Evolutionary conservation across 176 grass and related monocot genomes (phyloP).

Genomic region (Panicum miliaceum): DNA sequence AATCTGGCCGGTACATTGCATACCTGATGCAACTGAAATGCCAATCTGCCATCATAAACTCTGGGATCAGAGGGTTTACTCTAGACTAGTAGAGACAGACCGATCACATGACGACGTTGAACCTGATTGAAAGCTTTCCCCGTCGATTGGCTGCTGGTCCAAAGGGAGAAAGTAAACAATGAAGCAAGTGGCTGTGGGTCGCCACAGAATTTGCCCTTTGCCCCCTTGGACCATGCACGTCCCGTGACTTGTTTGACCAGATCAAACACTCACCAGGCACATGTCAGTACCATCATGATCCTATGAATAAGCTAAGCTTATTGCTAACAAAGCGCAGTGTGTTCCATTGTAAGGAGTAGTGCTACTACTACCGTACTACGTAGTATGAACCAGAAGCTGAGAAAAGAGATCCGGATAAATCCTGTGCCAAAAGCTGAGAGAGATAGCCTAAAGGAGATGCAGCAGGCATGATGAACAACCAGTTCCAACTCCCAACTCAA

Average conservation of each 20-base stretch:
- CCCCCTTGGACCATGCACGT: slow-evolving; percentile 28
- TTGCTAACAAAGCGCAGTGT: background rate
- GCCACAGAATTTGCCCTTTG: background rate
- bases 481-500: slow-evolving; percentile 41
- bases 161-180: slow-evolving; percentile 17
- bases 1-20: background rate
- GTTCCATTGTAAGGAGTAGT: background rate
- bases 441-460: background rate
- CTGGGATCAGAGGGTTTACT: background rate
- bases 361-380: no score
- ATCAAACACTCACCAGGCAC: background rate
- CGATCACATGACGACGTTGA: slow-evolving; percentile 32
- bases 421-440: slow-evolving; percentile 16
- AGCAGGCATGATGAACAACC: background rate
- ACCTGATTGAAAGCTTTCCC: slow-evolving; percentile 11
- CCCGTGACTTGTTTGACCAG: slow-evolving; percentile 15
- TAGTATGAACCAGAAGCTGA: background rate
- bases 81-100: background rate
- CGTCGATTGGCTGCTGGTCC: slow-evolving; percentile 20
- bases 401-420: slow-evolving; percentile 17
- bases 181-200: background rate
- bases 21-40: background rate
- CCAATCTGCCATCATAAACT: background rate
- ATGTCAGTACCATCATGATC: background rate
- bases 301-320: background rate